These are phyloP conservation scores for Didymosphaeria variabile DNA, from an alignment of 2,329 filamentous ascomycete genomes.

Conservation along the genomic window DNA sequence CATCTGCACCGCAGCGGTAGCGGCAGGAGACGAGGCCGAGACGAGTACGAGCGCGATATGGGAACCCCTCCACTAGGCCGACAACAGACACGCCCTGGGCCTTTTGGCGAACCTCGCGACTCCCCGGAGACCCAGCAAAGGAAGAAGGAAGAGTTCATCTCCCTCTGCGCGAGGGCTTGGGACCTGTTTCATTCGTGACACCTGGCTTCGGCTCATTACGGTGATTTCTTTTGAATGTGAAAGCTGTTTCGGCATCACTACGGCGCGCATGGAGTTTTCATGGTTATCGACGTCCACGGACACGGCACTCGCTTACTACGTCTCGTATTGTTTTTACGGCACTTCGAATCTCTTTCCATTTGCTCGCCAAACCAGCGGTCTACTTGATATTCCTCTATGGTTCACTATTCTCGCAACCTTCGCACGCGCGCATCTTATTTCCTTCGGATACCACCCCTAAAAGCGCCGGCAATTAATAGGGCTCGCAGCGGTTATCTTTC, in stretches of 20 bases:
- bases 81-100: slow-evolving; percentile 61
- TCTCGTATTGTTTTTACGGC: slow-evolving; percentile 27
- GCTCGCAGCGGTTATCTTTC: slow-evolving; percentile 26
- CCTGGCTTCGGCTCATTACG: slow-evolving; percentile 23
- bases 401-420: slow-evolving; percentile 28
- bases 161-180: slow-evolving; percentile 89
- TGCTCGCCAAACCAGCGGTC: slow-evolving; percentile 21
- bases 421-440: slow-evolving; percentile 31
- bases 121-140: slow-evolving; percentile 81
- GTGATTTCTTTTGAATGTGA: slow-evolving; percentile 21
- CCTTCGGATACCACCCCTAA: slow-evolving; percentile 24
- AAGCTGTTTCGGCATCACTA: slow-evolving; percentile 21
- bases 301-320: slow-evolving; percentile 32
- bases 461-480: slow-evolving; percentile 36
- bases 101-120: slow-evolving; percentile 83
- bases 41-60: slow-evolving; percentile 90
- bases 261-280: slow-evolving; percentile 35
- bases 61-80: slow-evolving; percentile 84
- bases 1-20: slow-evolving; percentile 62
- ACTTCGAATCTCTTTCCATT: slow-evolving; percentile 13
- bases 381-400: slow-evolving; percentile 15
- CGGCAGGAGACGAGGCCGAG: slow-evolving; percentile 78
- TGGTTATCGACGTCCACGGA: slow-evolving; percentile 25
- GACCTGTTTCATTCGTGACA: slow-evolving; percentile 90
- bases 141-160: slow-evolving; percentile 93